Percentiles rank a stretch among this genome's conserved stretches.
phyloP scores from a whole-genome alignment of 2,329 filamentous ascomycete species.

The Daldinia eschscholtzii region DNA sequence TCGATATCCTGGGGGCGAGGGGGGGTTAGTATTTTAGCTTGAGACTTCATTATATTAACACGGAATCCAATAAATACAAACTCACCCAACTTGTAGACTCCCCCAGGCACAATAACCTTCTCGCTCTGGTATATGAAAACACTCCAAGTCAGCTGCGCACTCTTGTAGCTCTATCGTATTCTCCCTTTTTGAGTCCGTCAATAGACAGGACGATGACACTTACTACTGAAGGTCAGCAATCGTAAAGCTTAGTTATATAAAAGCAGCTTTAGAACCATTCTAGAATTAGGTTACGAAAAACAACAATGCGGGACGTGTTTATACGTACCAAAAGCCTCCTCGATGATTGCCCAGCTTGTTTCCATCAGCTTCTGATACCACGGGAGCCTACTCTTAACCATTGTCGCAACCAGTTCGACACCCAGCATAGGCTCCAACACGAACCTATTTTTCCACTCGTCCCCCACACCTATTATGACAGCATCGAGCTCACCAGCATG shows the following conservation, averaged over 20 bases:
- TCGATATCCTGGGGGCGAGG: constrained; percentile 57
- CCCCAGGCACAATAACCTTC: constrained; percentile 57
- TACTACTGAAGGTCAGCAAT: too few relatives aligned
- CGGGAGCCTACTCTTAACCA: constrained; percentile 55
- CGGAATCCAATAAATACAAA: not conserved
- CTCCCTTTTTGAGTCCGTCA: too few relatives aligned
- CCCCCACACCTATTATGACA: constrained; percentile 54
- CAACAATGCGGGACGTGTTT: too few relatives aligned
- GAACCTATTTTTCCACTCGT: constrained; percentile 56
- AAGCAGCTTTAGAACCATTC: too few relatives aligned
- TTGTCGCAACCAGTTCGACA: constrained; percentile 61
- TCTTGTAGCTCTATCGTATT: too few relatives aligned
- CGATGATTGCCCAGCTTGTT: constrained; percentile 65
- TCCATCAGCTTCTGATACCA: constrained; percentile 63
- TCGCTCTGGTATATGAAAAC: constrained; percentile 35
- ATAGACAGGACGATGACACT: too few relatives aligned
- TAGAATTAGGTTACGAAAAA: too few relatives aligned
- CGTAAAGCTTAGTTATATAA: too few relatives aligned
- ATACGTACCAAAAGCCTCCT: constrained; percentile 57
- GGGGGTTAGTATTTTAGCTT: not conserved
- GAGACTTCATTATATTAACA: not conserved
- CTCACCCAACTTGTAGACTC: constrained; percentile 56
- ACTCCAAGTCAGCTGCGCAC: too few relatives aligned
- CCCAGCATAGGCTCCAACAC: constrained; percentile 60
- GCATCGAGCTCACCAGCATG: constrained; percentile 61